These are phyloP conservation scores for Melaleuca quinquenervia DNA, from an alignment of 345 rosid genomes.

Conservation along the genomic window DNA sequence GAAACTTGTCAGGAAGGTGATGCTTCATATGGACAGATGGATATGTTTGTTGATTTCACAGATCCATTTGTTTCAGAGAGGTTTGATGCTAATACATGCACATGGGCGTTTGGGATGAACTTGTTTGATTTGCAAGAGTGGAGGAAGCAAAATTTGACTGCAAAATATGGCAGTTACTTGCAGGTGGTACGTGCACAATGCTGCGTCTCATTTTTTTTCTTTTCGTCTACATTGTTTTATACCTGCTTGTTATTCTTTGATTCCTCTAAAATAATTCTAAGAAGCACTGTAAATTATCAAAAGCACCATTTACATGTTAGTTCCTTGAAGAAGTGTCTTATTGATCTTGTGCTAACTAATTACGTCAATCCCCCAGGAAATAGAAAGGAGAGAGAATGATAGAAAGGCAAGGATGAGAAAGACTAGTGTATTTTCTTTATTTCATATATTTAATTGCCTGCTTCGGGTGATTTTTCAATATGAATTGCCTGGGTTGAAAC, in stretches of 20 bases:
- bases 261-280: background rate
- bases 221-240: background rate
- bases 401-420: background rate
- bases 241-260: background rate
- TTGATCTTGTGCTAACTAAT: background rate
- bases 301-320: background rate
- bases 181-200: constrained; percentile 42
- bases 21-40: constrained; percentile 48
- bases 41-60: constrained; percentile 54
- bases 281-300: background rate
- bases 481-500: background rate
- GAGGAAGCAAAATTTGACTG: constrained; percentile 59
- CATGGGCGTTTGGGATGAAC: constrained; percentile 98
- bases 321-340: background rate
- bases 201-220: background rate
- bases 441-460: background rate
- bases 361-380: background rate
- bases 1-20: constrained; percentile 69
- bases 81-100: constrained; percentile 57
- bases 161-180: constrained; percentile 44
- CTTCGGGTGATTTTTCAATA: background rate
- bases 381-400: background rate
- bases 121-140: constrained; percentile 70
- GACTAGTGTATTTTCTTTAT: background rate
- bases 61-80: constrained; percentile 47